Evolutionary conservation across 495 filamentous ascomycete genomes (phyloP).

Genomic region (Parathielavia hyrcaniae): DNA sequence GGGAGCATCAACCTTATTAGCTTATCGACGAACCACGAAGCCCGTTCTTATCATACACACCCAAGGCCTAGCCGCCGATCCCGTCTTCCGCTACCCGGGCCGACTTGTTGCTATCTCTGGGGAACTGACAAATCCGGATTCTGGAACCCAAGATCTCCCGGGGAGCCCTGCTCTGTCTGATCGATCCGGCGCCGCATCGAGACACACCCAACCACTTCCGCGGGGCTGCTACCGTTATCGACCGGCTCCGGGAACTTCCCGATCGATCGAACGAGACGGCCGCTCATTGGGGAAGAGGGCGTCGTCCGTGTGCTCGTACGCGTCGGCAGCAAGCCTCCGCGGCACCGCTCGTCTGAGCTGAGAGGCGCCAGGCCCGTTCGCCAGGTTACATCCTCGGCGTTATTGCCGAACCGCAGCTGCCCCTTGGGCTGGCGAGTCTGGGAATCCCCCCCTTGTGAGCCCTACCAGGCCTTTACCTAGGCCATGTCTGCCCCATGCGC

Average conservation of each 20-base stretch:
- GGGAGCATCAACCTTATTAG: neutral
- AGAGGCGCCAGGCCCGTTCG: neutral
- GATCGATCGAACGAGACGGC: neutral
- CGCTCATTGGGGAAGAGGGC: neutral
- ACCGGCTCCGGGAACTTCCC: neutral
- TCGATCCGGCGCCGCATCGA: constrained; percentile 1
- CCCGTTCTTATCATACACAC: neutral
- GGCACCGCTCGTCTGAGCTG: neutral
- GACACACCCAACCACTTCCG: constrained; percentile 2
- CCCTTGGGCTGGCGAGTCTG: neutral
- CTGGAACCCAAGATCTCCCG: constrained; percentile 7
- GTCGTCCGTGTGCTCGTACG: neutral
- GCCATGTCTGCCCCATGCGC: constrained; percentile 46
- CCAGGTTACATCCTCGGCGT: constrained; percentile 13
- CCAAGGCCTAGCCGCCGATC: constrained; percentile 1
- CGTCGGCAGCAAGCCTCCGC: constrained; percentile 1
- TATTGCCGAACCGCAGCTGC: neutral
- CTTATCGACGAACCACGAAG: constrained; percentile 5
- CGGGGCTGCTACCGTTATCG: neutral
- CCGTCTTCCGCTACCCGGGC: neutral
- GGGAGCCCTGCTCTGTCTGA: constrained; percentile 13
- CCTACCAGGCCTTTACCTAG: constrained; percentile 28
- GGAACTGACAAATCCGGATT: neutral
- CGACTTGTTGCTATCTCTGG: neutral
- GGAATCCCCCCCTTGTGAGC: constrained; percentile 20